Percentiles rank a stretch among this genome's conserved stretches.
Evolutionary conservation across 176 grass and related monocot species (phyloP).

Genomic region (Melocanna baccifera): DNA sequence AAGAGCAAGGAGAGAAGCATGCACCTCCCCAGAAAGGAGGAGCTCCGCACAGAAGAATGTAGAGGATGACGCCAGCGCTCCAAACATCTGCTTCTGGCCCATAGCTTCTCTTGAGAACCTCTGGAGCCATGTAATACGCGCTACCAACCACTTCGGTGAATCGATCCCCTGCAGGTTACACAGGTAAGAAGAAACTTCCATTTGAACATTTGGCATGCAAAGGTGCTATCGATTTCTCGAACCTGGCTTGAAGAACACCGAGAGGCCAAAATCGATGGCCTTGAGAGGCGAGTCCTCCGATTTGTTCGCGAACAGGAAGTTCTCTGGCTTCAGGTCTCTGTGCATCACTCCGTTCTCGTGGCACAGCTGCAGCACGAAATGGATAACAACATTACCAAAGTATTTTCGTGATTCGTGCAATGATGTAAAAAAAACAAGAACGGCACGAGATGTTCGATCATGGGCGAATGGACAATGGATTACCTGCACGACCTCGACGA

Average conservation of each 20-base stretch:
- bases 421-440: background rate
- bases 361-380: slow-evolving; percentile 27
- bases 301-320: slow-evolving; percentile 59
- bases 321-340: slow-evolving; percentile 73
- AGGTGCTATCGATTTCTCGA: background rate
- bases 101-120: slow-evolving; percentile 69
- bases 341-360: slow-evolving; percentile 66
- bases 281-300: slow-evolving; percentile 55
- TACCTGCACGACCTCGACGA: slow-evolving; percentile 71
- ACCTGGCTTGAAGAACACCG: slow-evolving; percentile 69
- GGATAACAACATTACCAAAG: background rate
- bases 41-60: slow-evolving; percentile 78
- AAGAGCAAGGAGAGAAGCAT: background rate
- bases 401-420: background rate
- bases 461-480: background rate
- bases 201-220: background rate
- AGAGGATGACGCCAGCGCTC: slow-evolving; percentile 82
- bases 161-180: slow-evolving; percentile 36
- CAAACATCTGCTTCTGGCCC: slow-evolving; percentile 82
- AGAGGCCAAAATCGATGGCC: slow-evolving; percentile 74
- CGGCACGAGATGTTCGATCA: background rate
- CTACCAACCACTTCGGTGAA: slow-evolving; percentile 86
- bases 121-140: slow-evolving; percentile 81
- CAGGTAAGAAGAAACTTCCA: background rate
- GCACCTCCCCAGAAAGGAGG: slow-evolving; percentile 88